Evolutionary conservation across 176 grass and related monocot species (phyloP).

Genomic region (Ensete glaucum): DNA sequence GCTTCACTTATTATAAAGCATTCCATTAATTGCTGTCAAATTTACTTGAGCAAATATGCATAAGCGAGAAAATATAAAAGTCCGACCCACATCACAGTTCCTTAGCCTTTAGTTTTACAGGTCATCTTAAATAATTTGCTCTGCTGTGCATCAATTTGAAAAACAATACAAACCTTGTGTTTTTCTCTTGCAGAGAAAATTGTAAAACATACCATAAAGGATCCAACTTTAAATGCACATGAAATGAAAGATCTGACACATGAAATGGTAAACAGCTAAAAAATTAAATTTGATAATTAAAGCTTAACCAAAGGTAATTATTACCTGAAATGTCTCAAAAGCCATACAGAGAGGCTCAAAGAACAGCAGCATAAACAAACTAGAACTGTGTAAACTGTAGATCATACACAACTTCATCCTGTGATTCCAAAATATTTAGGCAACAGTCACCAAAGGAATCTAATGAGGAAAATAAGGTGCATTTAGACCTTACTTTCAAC

Average conservation of each 20-base stretch:
- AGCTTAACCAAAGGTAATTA: constrained; percentile 25
- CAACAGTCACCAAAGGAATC: too few species aligned
- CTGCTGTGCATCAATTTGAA: background rate
- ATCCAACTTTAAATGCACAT: background rate
- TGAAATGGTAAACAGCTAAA: background rate
- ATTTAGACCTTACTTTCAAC: too few species aligned
- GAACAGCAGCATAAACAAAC: constrained; percentile 83
- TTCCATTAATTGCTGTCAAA: background rate
- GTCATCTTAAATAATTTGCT: background rate
- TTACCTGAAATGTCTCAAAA: constrained; percentile 97
- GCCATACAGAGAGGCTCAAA: constrained; percentile 88
- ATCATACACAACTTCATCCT: constrained; percentile 89
- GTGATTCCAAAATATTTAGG: constrained; percentile 10
- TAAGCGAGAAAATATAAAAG: background rate
- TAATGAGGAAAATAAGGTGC: too few species aligned
- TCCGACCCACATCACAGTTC: background rate
- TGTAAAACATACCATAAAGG: background rate
- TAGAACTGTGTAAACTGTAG: constrained; percentile 62
- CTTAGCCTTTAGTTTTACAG: constrained; percentile 1
- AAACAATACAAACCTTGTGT: too few species aligned
- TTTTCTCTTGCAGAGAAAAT: too few species aligned
- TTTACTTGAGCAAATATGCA: background rate
- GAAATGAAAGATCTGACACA: background rate
- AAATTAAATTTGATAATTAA: constrained; percentile 14
- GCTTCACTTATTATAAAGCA: background rate